Evolutionary conservation across 2,329 filamentous ascomycete genomes (phyloP).

Genomic region (Aaosphaeria arxii): DNA sequence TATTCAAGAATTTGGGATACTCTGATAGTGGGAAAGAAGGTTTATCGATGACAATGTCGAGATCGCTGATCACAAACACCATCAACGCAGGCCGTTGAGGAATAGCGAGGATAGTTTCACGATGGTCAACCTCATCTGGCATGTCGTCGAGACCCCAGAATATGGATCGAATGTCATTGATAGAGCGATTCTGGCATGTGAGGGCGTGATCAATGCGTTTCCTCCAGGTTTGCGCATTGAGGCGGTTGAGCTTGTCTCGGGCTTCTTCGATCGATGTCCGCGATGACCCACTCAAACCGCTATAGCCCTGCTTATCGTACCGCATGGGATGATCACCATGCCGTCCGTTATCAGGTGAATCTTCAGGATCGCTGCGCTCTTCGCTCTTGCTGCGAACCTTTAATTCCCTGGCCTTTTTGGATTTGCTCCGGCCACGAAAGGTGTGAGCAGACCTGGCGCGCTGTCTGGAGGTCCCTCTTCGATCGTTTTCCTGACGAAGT

Average conservation of each 20-base stretch:
- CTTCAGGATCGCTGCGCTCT: constrained; percentile 18
- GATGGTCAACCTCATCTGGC: constrained; percentile 77
- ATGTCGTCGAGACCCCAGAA: constrained; percentile 82
- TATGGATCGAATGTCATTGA: constrained; percentile 72
- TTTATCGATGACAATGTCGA: constrained; percentile 84
- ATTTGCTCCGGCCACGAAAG: constrained; percentile 38
- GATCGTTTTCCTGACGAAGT: constrained; percentile 62
- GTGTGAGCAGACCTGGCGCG: constrained; percentile 53
- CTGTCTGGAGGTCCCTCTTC: constrained; percentile 48
- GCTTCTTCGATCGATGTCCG: constrained; percentile 76
- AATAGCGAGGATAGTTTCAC: constrained; percentile 80
- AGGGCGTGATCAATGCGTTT: constrained; percentile 79
- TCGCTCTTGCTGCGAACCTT: constrained; percentile 41
- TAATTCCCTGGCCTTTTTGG: constrained; percentile 26
- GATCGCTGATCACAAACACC: constrained; percentile 75
- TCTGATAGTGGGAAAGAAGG: constrained; percentile 84
- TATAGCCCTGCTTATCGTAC: constrained; percentile 79
- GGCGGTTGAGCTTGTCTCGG: constrained; percentile 67
- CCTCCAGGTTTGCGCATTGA: constrained; percentile 92
- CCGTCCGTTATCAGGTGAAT: constrained; percentile 19
- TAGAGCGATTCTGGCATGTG: constrained; percentile 65
- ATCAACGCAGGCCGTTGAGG: constrained; percentile 82
- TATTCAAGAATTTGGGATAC: constrained; percentile 78
- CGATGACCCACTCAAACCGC: constrained; percentile 67
- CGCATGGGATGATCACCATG: constrained; percentile 48